Evolutionary conservation across 1,284 basidiomycete genomes (phyloP), one percentile per base, ranked within the genome.

Genomic region (Rhodotorula sp.): DNA sequence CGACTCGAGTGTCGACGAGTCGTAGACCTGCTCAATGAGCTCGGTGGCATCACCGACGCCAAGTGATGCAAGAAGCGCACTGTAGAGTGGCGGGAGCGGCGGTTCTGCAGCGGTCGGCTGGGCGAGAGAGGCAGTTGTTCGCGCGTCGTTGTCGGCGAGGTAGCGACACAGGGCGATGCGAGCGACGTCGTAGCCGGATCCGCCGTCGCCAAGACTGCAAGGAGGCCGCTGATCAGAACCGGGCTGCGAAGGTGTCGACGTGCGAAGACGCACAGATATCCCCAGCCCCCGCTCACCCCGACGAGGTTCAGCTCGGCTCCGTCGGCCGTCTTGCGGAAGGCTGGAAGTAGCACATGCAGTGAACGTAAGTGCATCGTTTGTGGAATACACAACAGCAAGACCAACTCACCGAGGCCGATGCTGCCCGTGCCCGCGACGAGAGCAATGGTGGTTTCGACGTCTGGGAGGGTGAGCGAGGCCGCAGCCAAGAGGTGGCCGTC

Each of bases 361-460:
- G 13, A 25, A 12, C n/a, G 25, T 27, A 27, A 13, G 42, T 44
- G 42, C 21, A 42, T 13, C 27, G n/a, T 23, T 21, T 14, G 53
- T 13, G 14, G 27, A 12, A 14, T 19, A 44, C 16, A n/a, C 41
- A 25, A 46, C 46, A 92, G 80, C 60, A 19, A 34, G 34, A 34
- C 34, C 14, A 12, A 42, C 61, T 12, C 14, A 70, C 72, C 67
- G 17, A 72, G 61, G 8, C 27, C 53, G 21, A 54, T 44, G 7
- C 52, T 55, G 19, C 62, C 62, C 4, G 62, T 63, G 23, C 62
- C 74, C 0, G 74, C 74, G 34, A 74, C 66, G 21, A 72, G 60
- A 1, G 66, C 74, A 0, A 76, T 45, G 0, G 72, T 59, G 3
- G 72, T 66, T 49, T 72, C 70, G 49, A 74, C 45, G 3, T 68